phyloP scores from a whole-genome alignment of 73 alveolate genomes.

The Uronychia setigera region DNA sequence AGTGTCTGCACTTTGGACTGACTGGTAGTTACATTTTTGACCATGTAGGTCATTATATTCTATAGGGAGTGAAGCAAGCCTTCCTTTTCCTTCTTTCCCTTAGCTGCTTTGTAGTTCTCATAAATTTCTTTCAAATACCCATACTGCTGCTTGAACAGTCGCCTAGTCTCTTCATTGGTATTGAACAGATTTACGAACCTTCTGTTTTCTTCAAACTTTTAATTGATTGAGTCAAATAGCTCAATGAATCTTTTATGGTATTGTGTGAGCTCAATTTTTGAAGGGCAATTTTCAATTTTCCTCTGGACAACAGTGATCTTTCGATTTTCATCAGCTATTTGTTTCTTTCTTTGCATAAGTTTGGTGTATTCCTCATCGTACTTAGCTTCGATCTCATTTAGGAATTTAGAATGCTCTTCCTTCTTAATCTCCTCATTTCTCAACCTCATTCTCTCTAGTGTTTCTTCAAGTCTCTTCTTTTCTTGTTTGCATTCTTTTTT shows the following conservation, averaged over 20 bases:
- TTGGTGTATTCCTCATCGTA: conserved; percentile 56
- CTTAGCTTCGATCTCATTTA: conserved; percentile 55
- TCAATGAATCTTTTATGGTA: conserved; percentile 72
- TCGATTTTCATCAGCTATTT: conserved; percentile 62
- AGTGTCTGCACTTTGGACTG: conserved; percentile 3
- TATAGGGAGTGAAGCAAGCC: conserved; percentile 42
- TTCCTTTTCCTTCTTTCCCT: conserved; percentile 68
- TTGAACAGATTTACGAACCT: conserved; percentile 60
- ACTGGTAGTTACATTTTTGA: conserved; percentile 2
- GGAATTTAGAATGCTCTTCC: conserved; percentile 53
- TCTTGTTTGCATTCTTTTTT: conserved; percentile 64
- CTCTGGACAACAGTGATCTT: conserved; percentile 58
- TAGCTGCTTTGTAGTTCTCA: conserved; percentile 30
- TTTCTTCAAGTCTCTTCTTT: conserved; percentile 49
- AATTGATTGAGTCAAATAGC: conserved; percentile 58
- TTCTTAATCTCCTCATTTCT: conserved; percentile 57
- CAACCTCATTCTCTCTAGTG: conserved; percentile 49
- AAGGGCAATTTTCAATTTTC: conserved; percentile 76
- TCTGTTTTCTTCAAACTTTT: conserved; percentile 68
- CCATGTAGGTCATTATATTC: conserved; percentile 38
- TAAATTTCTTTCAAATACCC: conserved; percentile 63
- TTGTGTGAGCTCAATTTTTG: conserved; percentile 67
- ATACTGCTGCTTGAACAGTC: conserved; percentile 40
- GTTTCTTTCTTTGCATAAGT: conserved; percentile 43
- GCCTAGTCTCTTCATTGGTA: conserved; percentile 56